Base-by-base conservation (phyloP, 2,329 filamentous ascomycete genomes). In the Fusarium liriodendri region DNA sequence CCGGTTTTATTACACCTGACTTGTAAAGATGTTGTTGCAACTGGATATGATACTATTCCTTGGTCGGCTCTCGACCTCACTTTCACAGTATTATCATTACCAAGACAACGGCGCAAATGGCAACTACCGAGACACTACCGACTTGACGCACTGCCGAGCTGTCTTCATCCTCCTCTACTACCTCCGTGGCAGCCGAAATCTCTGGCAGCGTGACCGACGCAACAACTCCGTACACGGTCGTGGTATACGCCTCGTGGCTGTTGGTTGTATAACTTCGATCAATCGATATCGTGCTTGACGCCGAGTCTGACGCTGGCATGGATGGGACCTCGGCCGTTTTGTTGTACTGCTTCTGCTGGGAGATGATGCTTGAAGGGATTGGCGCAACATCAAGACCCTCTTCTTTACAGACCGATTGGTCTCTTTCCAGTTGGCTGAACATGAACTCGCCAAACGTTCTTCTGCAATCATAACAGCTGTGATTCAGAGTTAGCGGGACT, bases 341-440 rank as follows among this genome's bases (percentile, higher is more conserved):
- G 65, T 73, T 73, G 42, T 70, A 47, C 8, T 62, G 62, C 22
- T 70, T 73, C 20, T 73, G 71, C 35, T 70, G 60, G 16, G 68
- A 52, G 27, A 71, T 32, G 38, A 73, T 69, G 35, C 71, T 73
- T 7, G 71, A 69, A 13, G 71, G 65, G 11, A 73, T 66, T 45
- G 65, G 20, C 13, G 59, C 68, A 33, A 73, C 54, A 6, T 32
- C 45, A 27, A 40, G 40, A 32, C 59, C 45, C 6, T 71, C 59
- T 2, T 69, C 65, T 14, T 59, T 35, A 27, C 68, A 73, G 18
- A 52, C 35, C 13, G 45, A 62, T 27, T 47, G 57, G 20, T 71
- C 63, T 10, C 14, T 40, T 13, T 42, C n/a, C 22, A 59, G 58
- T 3, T 37, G 14, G 7, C 47, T 57, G 14, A 50, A 22, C 29